A percentile compares a stretch with the other conserved stretches of the same genome.
phyloP scores from a whole-genome alignment of 148 eudicot species.

The Rheum nobile region DNA sequence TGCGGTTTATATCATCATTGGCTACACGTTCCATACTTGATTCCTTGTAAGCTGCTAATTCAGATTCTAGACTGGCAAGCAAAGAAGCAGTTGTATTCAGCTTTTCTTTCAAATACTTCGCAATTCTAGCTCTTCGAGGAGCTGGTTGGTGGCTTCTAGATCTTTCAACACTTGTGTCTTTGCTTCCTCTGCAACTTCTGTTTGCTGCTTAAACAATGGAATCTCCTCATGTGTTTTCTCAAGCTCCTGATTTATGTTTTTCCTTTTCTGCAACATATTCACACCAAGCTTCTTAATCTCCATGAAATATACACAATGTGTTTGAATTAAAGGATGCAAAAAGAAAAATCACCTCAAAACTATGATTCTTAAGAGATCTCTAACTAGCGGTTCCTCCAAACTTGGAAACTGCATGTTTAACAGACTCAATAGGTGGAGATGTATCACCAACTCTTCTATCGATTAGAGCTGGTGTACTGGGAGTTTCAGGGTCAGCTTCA shows the following conservation, averaged over 20 bases:
- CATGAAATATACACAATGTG: neutral
- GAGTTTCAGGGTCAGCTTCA: conserved; percentile 13
- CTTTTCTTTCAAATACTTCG: conserved; percentile 57
- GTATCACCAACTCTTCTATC: conserved; percentile 55
- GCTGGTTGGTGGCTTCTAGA: conserved; percentile 66
- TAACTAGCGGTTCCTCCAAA: conserved; percentile 86
- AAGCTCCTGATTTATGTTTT: conserved; percentile 56
- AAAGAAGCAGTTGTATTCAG: conserved; percentile 40
- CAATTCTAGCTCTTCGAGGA: conserved; percentile 69
- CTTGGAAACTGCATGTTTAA: conserved; percentile 79
- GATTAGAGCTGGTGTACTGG: conserved; percentile 16
- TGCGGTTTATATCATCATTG: neutral
- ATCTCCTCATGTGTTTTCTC: conserved; percentile 62
- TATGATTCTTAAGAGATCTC: conserved; percentile 52
- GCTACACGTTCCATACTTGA: no score
- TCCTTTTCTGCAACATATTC: conserved; percentile 55
- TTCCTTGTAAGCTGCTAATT: conserved; percentile 43
- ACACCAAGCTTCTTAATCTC: no score
- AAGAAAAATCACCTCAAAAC: conserved; percentile 54
- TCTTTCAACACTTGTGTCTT: conserved; percentile 48
- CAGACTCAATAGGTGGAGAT: conserved; percentile 79
- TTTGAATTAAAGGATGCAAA: no score
- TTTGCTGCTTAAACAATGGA: conserved; percentile 47
- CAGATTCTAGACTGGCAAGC: conserved; percentile 43
- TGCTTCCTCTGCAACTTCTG: conserved; percentile 68